Percentiles rank a stretch among this genome's conserved stretches.
Evolutionary conservation across 1,139 yeast species (phyloP).

Genomic region (Keqinozyma sinolaborantium): DNA sequence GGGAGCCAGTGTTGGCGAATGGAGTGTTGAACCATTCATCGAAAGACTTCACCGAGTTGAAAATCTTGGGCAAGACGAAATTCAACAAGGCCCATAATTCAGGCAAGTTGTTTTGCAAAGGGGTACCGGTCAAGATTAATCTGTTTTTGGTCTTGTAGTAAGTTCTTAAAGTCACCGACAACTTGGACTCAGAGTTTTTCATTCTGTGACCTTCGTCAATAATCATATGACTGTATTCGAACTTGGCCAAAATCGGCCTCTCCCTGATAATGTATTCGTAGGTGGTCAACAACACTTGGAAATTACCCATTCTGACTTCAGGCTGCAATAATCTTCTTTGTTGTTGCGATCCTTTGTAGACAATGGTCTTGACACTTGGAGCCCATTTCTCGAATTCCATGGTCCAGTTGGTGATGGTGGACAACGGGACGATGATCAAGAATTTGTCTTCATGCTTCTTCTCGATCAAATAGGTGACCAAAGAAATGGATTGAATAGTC

Average conservation of each 20-base stretch:
- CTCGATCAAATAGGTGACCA: slow-evolving; percentile 80
- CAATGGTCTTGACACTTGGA: slow-evolving; percentile 62
- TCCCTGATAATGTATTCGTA: slow-evolving; percentile 79
- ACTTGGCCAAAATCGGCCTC: slow-evolving; percentile 60
- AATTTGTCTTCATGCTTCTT: slow-evolving; percentile 70
- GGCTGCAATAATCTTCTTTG: slow-evolving; percentile 65
- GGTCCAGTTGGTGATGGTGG: slow-evolving; percentile 84
- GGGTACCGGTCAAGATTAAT: slow-evolving; percentile 83
- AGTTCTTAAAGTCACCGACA: slow-evolving; percentile 69
- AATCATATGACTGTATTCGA: slow-evolving; percentile 82
- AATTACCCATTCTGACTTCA: slow-evolving; percentile 61
- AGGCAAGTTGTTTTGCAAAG: slow-evolving; percentile 79
- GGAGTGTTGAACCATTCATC: slow-evolving; percentile 90
- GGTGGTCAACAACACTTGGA: slow-evolving; percentile 74
- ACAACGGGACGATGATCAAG: slow-evolving; percentile 77
- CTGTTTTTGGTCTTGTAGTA: slow-evolving; percentile 72
- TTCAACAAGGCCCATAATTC: slow-evolving; percentile 82
- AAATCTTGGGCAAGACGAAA: slow-evolving; percentile 75
- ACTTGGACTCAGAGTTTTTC: slow-evolving; percentile 75
- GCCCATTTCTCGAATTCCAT: slow-evolving; percentile 88
- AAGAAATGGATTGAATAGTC: slow-evolving; percentile 92
- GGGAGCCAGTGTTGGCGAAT: slow-evolving; percentile 78
- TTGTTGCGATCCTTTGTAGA: slow-evolving; percentile 72
- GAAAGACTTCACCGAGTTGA: slow-evolving; percentile 80
- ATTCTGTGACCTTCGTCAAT: slow-evolving; percentile 90